Base-by-base conservation (phyloP, 2,329 filamentous ascomycete genomes). In the Hirsutella thompsonii region DNA sequence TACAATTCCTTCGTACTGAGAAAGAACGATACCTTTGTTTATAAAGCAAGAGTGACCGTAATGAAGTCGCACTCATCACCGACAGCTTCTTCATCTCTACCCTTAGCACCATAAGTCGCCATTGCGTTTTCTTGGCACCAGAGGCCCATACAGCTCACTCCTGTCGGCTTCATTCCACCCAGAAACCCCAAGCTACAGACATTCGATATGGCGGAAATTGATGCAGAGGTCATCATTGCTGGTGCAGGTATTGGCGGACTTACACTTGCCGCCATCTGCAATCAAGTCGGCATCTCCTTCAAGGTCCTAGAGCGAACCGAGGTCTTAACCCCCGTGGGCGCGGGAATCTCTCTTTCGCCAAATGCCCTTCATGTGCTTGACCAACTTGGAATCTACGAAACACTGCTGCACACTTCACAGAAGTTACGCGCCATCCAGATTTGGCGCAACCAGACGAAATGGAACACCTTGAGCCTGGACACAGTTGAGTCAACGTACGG, bases 171-270 rank as follows among this genome's bases (percentile, higher is more conserved):
- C 6, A 26, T 26, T 26, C 23, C 23, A 26, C 23, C 11, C 23
- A 26, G 11, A 26, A 26, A 11, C 6, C 11, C 23, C 11, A 11
- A 34, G 5, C 32, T 18, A 16, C 29, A 34, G 5, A 9, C n/a
- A n/a, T 9, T 6, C n/a, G 39, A 13, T 11, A 42, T 42, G 41
- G 9, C 19, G 23, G n/a, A 8, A 4, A 14, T 45, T n/a, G 41
- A 47, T 36, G 44, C 44, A 20, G 41, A 45, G 23, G 39, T 52
- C 38, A 43, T 52, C 39, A 49, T 52, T n/a, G 46, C 50, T 20
- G 50, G 50, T 1, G 50, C 45, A 8, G 50, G 50, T 9, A 51
- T 51, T 35, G 49, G 49, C 30, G 47, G 47, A 4, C 43, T 49
- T 6, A 47, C 47, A 8, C 40, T 49, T 10, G 47, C 42, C 16